Percentiles rank a stretch among this genome's conserved stretches.
Evolutionary conservation across 306 rosid species (phyloP).

Genomic region (Quillaja saponaria): DNA sequence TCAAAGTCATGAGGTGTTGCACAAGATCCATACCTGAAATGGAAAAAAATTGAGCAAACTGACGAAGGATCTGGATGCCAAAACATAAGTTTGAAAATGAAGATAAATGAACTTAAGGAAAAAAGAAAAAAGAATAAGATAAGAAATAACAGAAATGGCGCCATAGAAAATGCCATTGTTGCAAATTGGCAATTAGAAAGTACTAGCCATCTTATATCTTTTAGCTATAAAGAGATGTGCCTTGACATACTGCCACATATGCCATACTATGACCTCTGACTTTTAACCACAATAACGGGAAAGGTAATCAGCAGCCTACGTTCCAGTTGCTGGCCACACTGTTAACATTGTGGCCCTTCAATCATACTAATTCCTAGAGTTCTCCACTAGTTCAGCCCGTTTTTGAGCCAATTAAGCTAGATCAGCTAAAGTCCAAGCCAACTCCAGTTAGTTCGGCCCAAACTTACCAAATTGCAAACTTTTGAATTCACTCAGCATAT

Average conservation of each 20-base stretch:
- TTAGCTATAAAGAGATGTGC: too few relatives aligned
- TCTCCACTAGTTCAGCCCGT: neutral
- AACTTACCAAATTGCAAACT: too few relatives aligned
- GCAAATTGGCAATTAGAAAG: too few relatives aligned
- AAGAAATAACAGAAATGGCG: too few relatives aligned
- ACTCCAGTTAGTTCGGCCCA: neutral
- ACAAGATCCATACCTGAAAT: slow-evolving; percentile 64
- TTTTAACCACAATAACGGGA: neutral
- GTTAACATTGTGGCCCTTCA: neutral
- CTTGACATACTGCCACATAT: neutral
- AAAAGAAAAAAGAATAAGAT: too few relatives aligned
- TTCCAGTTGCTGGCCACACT: neutral
- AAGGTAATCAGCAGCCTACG: neutral
- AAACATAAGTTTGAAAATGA: too few relatives aligned
- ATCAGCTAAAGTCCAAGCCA: neutral
- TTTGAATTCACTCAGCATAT: too few relatives aligned
- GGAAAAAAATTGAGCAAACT: neutral
- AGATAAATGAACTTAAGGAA: neutral
- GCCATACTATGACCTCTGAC: neutral
- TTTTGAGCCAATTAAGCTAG: too few relatives aligned
- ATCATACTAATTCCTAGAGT: neutral
- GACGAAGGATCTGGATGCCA: neutral
- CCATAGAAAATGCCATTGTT: too few relatives aligned
- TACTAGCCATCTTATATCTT: too few relatives aligned
- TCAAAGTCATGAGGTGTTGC: slow-evolving; percentile 73